Conservation (phyloP, 2,329 filamentous ascomycete species). For the Nemania sp. region DNA sequence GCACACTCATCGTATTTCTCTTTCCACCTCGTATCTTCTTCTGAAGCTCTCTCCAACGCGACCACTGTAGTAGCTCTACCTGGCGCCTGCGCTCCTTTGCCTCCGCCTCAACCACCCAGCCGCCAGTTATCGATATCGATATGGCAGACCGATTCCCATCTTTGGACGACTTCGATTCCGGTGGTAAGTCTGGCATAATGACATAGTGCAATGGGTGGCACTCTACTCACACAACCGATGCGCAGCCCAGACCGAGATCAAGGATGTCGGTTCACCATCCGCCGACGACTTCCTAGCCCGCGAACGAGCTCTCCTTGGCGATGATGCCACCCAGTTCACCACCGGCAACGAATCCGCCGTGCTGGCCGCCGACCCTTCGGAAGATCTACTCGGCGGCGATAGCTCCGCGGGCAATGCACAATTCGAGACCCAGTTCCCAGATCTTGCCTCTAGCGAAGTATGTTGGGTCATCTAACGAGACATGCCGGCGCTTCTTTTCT, state of each 20-base stretch:
- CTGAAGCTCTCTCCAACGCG: not conserved
- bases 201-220: not conserved
- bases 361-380: constrained; percentile 65
- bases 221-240: constrained; percentile 8
- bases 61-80: not conserved
- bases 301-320: constrained; percentile 87
- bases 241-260: constrained; percentile 70
- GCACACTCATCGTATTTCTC: constrained; percentile 2
- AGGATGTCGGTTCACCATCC: constrained; percentile 61
- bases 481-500: constrained; percentile 5
- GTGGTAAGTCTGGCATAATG: constrained; percentile 50
- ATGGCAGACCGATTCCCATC: constrained; percentile 84
- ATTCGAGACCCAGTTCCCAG: constrained; percentile 91
- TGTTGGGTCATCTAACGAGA: constrained; percentile 16
- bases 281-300: constrained; percentile 87
- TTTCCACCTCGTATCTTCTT: not conserved
- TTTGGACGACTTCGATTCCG: constrained; percentile 75
- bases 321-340: constrained; percentile 90
- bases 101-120: not conserved
- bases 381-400: constrained; percentile 73
- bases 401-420: constrained; percentile 49
- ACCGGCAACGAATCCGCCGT: constrained; percentile 72
- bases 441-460: constrained; percentile 75
- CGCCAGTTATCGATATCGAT: constrained; percentile 51
- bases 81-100: not conserved